These are phyloP conservation scores for Peniophora sp. DNA, from an alignment of 1,284 basidiomycete species.

Conservation along the genomic window DNA sequence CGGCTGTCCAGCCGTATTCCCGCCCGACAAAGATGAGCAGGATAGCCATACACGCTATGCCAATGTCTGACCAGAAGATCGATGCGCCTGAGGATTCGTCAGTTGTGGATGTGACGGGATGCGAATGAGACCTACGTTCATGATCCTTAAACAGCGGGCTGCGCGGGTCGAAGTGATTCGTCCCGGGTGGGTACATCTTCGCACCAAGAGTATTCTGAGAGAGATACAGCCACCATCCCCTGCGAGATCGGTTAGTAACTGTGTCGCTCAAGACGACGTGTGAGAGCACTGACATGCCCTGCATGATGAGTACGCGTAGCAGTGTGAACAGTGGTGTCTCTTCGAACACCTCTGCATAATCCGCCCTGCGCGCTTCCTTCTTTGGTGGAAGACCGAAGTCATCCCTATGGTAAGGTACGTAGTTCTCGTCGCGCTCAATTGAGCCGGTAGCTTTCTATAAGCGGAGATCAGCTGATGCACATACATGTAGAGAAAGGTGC, in stretches of 20 bases:
- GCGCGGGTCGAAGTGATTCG: constrained; percentile 57
- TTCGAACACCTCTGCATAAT: constrained; percentile 52
- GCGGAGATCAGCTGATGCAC: neutral
- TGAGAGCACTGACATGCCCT: constrained; percentile 36
- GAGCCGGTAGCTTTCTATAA: constrained; percentile 44
- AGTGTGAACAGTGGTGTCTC: constrained; percentile 74
- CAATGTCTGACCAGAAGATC: constrained; percentile 45
- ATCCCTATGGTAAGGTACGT: constrained; percentile 41
- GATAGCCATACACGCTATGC: constrained; percentile 32
- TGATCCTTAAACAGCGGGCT: constrained; percentile 71
- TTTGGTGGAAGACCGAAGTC: constrained; percentile 37
- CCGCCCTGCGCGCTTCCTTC: constrained; percentile 27
- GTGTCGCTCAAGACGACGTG: too few species aligned
- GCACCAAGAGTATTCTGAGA: constrained; percentile 32
- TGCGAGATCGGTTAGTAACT: too few species aligned
- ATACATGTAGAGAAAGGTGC: too few species aligned
- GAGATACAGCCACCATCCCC: constrained; percentile 75
- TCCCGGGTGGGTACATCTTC: constrained; percentile 26
- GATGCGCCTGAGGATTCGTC: constrained; percentile 18
- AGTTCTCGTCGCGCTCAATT: constrained; percentile 51
- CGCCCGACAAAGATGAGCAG: constrained; percentile 29
- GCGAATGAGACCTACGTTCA: constrained; percentile 32
- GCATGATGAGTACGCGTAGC: constrained; percentile 58
- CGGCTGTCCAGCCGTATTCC: constrained; percentile 31
- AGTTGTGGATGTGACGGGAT: neutral